Evolutionary conservation across 2,329 filamentous ascomycete species (phyloP).

Genomic region (Fusarium odoratissimum): DNA sequence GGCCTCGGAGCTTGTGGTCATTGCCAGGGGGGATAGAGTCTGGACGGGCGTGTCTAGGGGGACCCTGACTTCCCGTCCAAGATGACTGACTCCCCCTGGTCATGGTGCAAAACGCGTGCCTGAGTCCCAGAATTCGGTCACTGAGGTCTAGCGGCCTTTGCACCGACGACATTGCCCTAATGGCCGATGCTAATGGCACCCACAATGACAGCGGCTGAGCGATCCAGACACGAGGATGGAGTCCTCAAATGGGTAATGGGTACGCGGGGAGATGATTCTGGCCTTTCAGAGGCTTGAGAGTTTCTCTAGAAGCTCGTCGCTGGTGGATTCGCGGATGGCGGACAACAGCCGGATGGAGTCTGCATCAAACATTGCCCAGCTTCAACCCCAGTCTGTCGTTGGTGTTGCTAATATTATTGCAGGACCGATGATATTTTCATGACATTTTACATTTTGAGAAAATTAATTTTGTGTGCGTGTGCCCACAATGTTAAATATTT

Average conservation of each 20-base stretch:
- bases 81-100: conserved; percentile 20
- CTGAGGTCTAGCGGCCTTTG: conserved; percentile 48
- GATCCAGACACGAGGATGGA: conserved; percentile 43
- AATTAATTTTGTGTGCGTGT: conserved; percentile 26
- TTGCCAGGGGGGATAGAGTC: conserved; percentile 25
- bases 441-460: conserved; percentile 16
- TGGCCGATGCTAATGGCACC: conserved; percentile 30
- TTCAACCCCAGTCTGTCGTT: conserved; percentile 29
- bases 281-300: conserved; percentile 32
- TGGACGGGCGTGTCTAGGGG: conserved; percentile 30
- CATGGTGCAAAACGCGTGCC: conserved; percentile 43
- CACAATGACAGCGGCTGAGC: conserved; percentile 47
- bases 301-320: conserved; percentile 5
- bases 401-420: conserved; percentile 30
- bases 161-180: conserved; percentile 45
- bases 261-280: conserved; percentile 40
- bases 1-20: conserved; percentile 17
- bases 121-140: conserved; percentile 47
- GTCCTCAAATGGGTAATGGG: conserved; percentile 17
- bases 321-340: conserved; percentile 43
- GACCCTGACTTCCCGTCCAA: conserved; percentile 35
- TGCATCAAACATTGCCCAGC: conserved; percentile 36
- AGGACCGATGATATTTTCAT: conserved; percentile 28
- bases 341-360: conserved; percentile 39
- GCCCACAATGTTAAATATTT: conserved; percentile 35